phyloP scores from a whole-genome alignment of 2,329 filamentous ascomycete genomes.

The Emmonsiellopsis sp. region DNA sequence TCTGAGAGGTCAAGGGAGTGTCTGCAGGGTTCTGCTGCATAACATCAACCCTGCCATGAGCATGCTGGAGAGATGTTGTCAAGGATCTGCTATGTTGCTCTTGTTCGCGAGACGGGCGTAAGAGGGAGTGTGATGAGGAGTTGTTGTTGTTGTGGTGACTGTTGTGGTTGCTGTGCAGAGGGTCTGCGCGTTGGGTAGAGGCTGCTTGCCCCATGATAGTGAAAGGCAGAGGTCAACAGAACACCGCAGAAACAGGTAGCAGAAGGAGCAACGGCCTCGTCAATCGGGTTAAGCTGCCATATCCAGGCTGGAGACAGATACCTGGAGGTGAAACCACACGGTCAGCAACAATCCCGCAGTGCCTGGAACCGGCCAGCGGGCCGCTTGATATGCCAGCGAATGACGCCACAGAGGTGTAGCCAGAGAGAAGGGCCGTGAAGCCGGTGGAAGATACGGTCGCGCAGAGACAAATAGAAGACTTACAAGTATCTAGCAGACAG shows the following conservation, averaged over 20 bases:
- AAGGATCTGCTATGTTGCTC: not conserved
- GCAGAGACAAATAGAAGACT: not conserved
- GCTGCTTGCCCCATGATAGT: constrained; percentile 37
- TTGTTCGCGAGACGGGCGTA: not conserved
- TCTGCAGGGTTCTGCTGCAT: not conserved
- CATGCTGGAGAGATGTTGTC: not conserved
- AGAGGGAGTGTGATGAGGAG: not conserved
- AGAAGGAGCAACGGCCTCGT: constrained; percentile 9
- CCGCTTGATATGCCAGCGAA: too few relatives aligned
- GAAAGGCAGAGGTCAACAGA: constrained; percentile 1
- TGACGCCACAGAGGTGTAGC: not conserved
- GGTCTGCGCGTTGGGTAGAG: constrained; percentile 29
- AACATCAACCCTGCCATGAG: not conserved
- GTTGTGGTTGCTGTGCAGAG: constrained; percentile 17
- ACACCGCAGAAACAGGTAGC: constrained; percentile 10
- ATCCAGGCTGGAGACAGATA: not conserved
- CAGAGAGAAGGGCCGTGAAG: not conserved
- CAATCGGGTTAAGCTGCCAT: not conserved
- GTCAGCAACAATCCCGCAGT: not conserved
- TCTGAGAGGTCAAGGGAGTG: not conserved
- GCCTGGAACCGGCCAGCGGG: not conserved
- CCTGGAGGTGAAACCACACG: not conserved
- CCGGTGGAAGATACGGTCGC: not conserved
- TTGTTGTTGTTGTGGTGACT: not conserved
- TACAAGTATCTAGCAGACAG: constrained; percentile 1